Evolutionary conservation across 1,284 basidiomycete genomes (phyloP), one percentile per base, ranked within the genome.

Genomic region (Blastosporella zonata): DNA sequence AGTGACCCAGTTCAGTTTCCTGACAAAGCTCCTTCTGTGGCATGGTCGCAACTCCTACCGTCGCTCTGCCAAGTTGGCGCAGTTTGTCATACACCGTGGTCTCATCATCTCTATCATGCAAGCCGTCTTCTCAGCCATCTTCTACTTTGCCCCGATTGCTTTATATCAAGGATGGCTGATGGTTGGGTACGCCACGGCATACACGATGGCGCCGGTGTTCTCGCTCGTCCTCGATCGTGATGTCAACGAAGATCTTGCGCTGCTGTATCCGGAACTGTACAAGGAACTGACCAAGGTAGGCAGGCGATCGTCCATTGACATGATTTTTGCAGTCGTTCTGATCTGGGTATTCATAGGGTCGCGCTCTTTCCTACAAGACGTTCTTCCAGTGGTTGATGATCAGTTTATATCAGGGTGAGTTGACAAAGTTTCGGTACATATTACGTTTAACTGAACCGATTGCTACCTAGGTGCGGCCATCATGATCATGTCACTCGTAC

Each of bases 331-430:
- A n/a, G n/a, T n/a, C n/a, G 22, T 33, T 23, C 13, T 38, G 18
- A 52, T 43, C 25, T 43, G 23, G 20, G 44, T 43, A 37, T 43
- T 40, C 39, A 34, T 20, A 95, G 93, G 94, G 94, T 3, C 89
- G 95, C 52, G 85, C 54, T 27, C 23, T 55, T 21, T 55, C 54
- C 22, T 55, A 55, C 22, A 55, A 55, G 38, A 55, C 54, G 22
- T 99, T 99, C 74, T 98, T 98, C 71, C 84, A 88, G 52, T 99
- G 97, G 96, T 74, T 96, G 55, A 93, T 95, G 82, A 95, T 98
- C 62, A 96, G 93, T 60, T 75, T 97, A 27, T 99, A 99, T 69
- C 97, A 99, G 82, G 96, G 93, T 88, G 39, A 37, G 74, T 54
- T 5, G 18, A 20, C n/a, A 31, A 23, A 21, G 20, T 6, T n/a